Evolutionary conservation across 1,284 basidiomycete genomes (phyloP), one percentile per base, ranked within the genome.

Genomic region (Naganishia liquefaciens): DNA sequence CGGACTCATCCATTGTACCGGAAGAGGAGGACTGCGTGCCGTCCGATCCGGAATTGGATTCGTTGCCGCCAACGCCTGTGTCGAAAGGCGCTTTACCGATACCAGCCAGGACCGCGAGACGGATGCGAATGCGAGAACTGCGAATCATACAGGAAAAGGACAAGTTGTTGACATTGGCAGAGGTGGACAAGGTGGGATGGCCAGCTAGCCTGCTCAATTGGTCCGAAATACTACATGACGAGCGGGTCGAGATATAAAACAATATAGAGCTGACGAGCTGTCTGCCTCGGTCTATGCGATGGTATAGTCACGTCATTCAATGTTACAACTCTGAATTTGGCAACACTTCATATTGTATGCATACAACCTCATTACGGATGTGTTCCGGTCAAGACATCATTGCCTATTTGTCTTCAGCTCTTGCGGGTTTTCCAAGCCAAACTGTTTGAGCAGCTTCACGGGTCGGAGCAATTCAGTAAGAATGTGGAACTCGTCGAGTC

Each of bases 51-150:
- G 67, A 74, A 27, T 69, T 70, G 27, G 72, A 63, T 19, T 68
- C 66, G 21, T 62, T 60, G 33, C 68, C 69, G 42, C 70, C 69
- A 28, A 68, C 30, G 9, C 54, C 57, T 19, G 64, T 53, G n/a
- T 54, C 55, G 47, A 50, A 62, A 28, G 60, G 50, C 25, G 55
- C 47, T 5, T 28, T 54, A 33, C 55, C 50, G 39, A 40, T 47
- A 46, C 87, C 87, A 1, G 81, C 86, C 68, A 81, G 90, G 66
- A 85, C 82, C 71, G 83, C 84, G 3, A 82, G 82, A 64, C 81
- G 91, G 54, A 91, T 93, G 88, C 83, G 87, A 51, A 86, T 87
- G 27, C 81, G 93, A 63, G 93, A 96, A 76, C 79, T 96, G 66
- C 83, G 87, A 53, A 81, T 96, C 43, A 82, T 96, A 1, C 88